Evolutionary conservation across 495 filamentous ascomycete genomes (phyloP), one percentile per base, ranked within the genome.

Genomic region (Penicillium coffeae): DNA sequence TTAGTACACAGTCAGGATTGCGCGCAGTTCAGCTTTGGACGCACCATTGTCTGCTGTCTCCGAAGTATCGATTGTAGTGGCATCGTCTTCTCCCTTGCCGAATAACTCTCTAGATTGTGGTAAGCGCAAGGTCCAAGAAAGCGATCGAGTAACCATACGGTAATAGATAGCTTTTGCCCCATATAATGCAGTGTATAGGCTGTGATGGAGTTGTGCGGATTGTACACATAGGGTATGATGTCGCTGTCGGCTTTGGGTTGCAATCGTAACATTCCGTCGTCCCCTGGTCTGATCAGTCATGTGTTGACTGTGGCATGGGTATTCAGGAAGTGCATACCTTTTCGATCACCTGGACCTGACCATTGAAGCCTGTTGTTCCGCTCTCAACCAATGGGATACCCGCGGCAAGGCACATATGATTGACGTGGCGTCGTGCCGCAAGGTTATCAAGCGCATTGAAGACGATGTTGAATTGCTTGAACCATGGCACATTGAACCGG

Each of bases 161-260:
- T 49, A 97, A 82, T 10, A 99, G 80, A 60, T 95, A 97, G 59
- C 89, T 95, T 74, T 97, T 99, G 0, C 80, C 91, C 93, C 93
- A 99, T n/a, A 97, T 91, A 38, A 99, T 99, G 71, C 93, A 97
- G 65, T 99, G 93, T 20, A 99, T 96, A 0, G 91, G 90, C 57
- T 97, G 91, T 46, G 84, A 89, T 0, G 93, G 93, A 1, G 88
- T 97, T 59, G 88, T 95, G 60, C 93, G 82, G 54, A 99, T 96
- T 1, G 93, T 99, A 67, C 93, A 99, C 16, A 99, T 88, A 4
- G 93, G 89, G 62, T 90, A 97, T 2, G 82, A 82, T 61, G 95
- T 97, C 0, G 91, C 93, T 5, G 85, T 80, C 50, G 89, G 86
- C 62, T 97, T 97, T 0, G 83, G 75, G 35, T 81, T 85, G 72